phyloP scores from a whole-genome alignment of 768 basidiomycete genomes.

The Termitomyces sp. region DNA sequence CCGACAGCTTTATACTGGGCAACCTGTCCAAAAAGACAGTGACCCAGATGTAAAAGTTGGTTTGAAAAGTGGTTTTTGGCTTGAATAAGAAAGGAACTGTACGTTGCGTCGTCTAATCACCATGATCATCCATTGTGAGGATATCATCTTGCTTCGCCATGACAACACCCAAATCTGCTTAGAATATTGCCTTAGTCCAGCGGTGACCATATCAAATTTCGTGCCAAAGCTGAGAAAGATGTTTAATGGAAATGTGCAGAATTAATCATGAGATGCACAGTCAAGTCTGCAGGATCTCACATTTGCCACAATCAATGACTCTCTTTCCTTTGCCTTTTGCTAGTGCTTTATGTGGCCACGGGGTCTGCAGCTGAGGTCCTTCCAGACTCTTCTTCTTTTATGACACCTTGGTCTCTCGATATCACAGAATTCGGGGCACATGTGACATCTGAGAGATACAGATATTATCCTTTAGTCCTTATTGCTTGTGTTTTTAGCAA shows the following conservation, averaged over 20 bases:
- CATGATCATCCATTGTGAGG: background rate
- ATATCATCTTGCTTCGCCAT: background rate
- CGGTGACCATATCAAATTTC: too few species aligned
- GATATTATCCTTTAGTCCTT: too few species aligned
- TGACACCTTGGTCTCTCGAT: too few species aligned
- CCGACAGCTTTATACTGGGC: constrained; percentile 16
- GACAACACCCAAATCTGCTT: background rate
- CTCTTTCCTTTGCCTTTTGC: too few species aligned
- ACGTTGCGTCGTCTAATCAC: background rate
- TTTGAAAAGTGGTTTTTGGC: background rate
- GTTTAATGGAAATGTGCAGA: background rate
- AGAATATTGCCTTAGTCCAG: background rate
- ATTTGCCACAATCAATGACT: too few species aligned
- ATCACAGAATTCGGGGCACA: too few species aligned
- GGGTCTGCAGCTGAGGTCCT: too few species aligned
- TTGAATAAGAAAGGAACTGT: background rate
- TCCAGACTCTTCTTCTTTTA: too few species aligned
- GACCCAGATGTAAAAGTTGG: constrained; percentile 6
- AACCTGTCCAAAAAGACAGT: constrained; percentile 12
- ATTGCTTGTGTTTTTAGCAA: too few species aligned
- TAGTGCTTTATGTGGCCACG: too few species aligned
- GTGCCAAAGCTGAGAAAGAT: background rate
- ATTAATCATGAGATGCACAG: background rate
- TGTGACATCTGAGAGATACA: too few species aligned
- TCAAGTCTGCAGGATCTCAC: background rate